phyloP scores from a whole-genome alignment of 2,329 filamentous ascomycete genomes.

The Alternaria sp. region DNA sequence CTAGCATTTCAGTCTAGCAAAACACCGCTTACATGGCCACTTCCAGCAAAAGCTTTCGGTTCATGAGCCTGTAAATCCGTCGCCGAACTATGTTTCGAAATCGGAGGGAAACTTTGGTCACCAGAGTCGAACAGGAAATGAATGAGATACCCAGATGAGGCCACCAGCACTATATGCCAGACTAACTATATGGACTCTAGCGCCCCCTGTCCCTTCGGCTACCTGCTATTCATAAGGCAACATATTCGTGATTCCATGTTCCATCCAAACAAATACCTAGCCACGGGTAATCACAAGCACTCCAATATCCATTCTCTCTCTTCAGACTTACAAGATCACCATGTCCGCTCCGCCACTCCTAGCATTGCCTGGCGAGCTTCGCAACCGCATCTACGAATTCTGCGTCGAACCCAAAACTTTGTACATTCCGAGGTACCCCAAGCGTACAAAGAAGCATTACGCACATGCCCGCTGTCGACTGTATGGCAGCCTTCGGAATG shows the following conservation, averaged over 20 bases:
- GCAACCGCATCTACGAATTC: constrained; percentile 12
- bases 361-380: constrained; percentile 4
- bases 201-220: not conserved
- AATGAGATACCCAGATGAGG: not conserved
- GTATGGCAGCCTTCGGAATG: not conserved
- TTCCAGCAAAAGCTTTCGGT: too few relatives aligned
- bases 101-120: too few relatives aligned
- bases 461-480: not conserved
- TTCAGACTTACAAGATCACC: not conserved
- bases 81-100: too few relatives aligned
- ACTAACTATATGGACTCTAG: not conserved
- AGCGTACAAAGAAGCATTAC: not conserved
- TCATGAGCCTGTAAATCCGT: not conserved
- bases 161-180: not conserved
- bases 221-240: not conserved
- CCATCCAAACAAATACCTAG: not conserved
- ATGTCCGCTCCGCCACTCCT: not conserved
- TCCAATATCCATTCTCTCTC: not conserved
- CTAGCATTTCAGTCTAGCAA: too few relatives aligned
- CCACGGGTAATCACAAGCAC: too few relatives aligned
- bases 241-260: not conserved
- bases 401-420: not conserved
- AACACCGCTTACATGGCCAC: too few relatives aligned
- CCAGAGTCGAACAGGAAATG: too few relatives aligned
- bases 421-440: not conserved